Evolutionary conservation across 2,329 filamentous ascomycete genomes (phyloP), one percentile per base, ranked within the genome.

Genomic region (Neoscytalidium dimidiatum): DNA sequence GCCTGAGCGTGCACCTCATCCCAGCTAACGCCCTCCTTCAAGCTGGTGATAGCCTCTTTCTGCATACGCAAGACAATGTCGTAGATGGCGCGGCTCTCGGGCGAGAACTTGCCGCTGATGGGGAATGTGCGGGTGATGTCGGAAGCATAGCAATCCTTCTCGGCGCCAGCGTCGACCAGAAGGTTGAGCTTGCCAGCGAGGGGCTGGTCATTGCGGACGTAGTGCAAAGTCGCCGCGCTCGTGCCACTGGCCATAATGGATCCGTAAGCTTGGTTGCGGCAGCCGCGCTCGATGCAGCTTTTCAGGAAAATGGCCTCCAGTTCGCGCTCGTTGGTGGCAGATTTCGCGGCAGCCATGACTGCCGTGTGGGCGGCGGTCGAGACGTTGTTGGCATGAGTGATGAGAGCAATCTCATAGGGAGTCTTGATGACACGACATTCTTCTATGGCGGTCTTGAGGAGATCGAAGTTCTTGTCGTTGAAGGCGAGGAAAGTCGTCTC

Each of bases 51-150:
- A 72, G 88, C 92, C 68, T 91, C 88, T 33, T 87, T 84, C 78
- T 97, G 94, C 94, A 97, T 98, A 71, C 88, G 84, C 52, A 93
- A 85, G 0, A 97, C 94, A 43, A 96, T 88, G 68, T 90, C 85
- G 80, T 96, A 96, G 67, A 96, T 90, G 3, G 68, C 73, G 1
- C 70, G 68, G 51, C 71, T 75, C 67, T 80, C 78, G 19, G 67
- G 72, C 64, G 73, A 80, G 77, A 78, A 84, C 69, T 68, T 88
- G 83, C 70, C 88, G 3, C 81, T 85, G 70, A 97, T 88, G 1
- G 94, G 94, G 74, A 97, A 96, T 0, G 92, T 94, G 58, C 94
- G 87, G 1, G 94, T 97, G 81, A 94, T 83, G 68, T 89, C 86
- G 19, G 82, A 77, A 64, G 80, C 81, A 67, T 84, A 84, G 75